These are phyloP conservation scores for Crepidotus variabilis DNA, from an alignment of 768 basidiomycete genomes.

Conservation along the genomic window DNA sequence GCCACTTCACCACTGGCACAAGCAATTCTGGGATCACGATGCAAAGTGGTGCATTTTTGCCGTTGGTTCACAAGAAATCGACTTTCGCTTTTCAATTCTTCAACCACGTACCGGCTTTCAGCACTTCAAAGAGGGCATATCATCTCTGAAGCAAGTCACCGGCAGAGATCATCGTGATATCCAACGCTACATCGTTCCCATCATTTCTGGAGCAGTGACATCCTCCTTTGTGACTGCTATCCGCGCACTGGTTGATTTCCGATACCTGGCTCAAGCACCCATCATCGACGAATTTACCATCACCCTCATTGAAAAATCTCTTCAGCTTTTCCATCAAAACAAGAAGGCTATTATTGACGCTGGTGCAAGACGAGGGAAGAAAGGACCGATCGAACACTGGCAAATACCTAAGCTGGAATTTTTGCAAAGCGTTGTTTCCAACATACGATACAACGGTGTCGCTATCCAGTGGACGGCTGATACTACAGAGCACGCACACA, in stretches of 20 bases:
- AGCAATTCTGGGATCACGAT: conserved; percentile 30
- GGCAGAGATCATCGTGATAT: too few species aligned
- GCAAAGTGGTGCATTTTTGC: conserved; percentile 27
- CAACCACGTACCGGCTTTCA: too few species aligned
- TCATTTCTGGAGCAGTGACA: conserved; percentile 26
- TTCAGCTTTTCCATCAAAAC: conserved; percentile 25
- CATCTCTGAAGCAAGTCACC: too few species aligned
- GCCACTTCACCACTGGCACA: conserved; percentile 29
- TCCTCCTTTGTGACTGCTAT: conserved; percentile 23
- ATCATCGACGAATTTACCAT: conserved; percentile 13
- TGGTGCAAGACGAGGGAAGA: conserved; percentile 16
- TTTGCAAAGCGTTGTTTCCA: conserved; percentile 23
- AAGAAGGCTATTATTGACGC: conserved; percentile 31
- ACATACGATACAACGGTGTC: conserved; percentile 22
- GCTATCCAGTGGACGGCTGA: conserved; percentile 29
- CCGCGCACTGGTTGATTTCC: conserved; percentile 28
- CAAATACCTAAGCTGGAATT: conserved; percentile 27
- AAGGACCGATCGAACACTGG: conserved; percentile 16
- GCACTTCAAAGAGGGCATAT: too few species aligned
- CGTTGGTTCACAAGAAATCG: conserved; percentile 26
- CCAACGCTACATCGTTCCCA: too few species aligned
- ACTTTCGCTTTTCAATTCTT: conserved; percentile 25
- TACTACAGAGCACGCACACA: conserved; percentile 26
- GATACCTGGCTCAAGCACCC: conserved; percentile 25
- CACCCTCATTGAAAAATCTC: conserved; percentile 10